A percentile compares a stretch with the other conserved stretches of the same genome.
phyloP scores from a whole-genome alignment of 1,139 yeast species.

The Zygotorulaspora mrakii region DNA sequence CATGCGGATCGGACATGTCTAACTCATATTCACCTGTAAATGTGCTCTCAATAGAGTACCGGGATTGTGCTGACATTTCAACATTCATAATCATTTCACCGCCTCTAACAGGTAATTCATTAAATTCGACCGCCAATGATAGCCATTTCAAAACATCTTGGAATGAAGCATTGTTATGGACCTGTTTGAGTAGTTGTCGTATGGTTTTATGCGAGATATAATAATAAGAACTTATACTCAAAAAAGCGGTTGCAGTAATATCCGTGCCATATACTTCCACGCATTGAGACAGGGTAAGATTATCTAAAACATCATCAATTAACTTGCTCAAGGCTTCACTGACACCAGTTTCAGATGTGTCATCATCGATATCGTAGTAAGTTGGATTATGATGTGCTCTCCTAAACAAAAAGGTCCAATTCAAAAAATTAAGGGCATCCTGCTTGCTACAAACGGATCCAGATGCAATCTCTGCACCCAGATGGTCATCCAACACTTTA shows the following conservation, averaged over 20 bases:
- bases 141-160: slow-evolving; percentile 69
- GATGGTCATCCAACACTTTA: slow-evolving; percentile 86
- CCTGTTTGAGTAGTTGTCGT: slow-evolving; percentile 56
- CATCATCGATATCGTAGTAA: slow-evolving; percentile 77
- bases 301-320: slow-evolving; percentile 66
- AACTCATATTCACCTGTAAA: slow-evolving; percentile 46
- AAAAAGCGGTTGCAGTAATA: slow-evolving; percentile 68
- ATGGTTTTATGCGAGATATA: slow-evolving; percentile 90
- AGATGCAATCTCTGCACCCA: slow-evolving; percentile 93
- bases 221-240: slow-evolving; percentile 85
- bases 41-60: slow-evolving; percentile 57
- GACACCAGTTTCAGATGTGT: slow-evolving; percentile 60
- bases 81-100: slow-evolving; percentile 91
- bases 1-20: slow-evolving; percentile 93
- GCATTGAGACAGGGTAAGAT: slow-evolving; percentile 72
- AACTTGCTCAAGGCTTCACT: slow-evolving; percentile 66
- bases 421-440: slow-evolving; percentile 86
- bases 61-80: slow-evolving; percentile 79
- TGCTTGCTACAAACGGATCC: slow-evolving; percentile 80
- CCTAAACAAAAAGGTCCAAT: slow-evolving; percentile 92
- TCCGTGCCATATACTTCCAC: slow-evolving; percentile 48
- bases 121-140: slow-evolving; percentile 82
- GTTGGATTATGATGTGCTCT: slow-evolving; percentile 96
- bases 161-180: slow-evolving; percentile 51
- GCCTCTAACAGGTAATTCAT: slow-evolving; percentile 89